Base-by-base conservation (phyloP, 2,329 filamentous ascomycete genomes). In the Ophiostoma tasmaniense region DNA sequence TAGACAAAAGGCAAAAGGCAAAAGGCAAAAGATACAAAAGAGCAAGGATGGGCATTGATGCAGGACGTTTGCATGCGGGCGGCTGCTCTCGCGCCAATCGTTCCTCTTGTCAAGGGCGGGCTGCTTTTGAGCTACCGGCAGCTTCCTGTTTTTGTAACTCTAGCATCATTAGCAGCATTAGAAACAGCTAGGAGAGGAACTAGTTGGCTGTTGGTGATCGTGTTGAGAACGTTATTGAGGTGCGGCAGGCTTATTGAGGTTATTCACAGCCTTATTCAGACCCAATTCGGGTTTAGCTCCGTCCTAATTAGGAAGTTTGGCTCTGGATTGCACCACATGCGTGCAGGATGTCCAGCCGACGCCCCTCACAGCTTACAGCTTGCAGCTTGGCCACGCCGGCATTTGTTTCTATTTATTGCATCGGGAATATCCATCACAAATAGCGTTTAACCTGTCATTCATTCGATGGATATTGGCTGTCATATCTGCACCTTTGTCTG, bases 211-310 rank as follows among this genome's bases (percentile, higher is more conserved):
- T 64, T 64, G 33, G 33, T 50, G 28, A 39, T 5, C 30, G 42
- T 22, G n/a, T 30, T 64, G 42, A 20, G 5, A 22, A 13, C 35
- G 14, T 55, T 37, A 45, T 25, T 17, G 45, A 22, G 20, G 39
- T 64, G n/a, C 3, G 45, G 50, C 20, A 7, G 17, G 62, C 25
- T 13, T 39, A 14, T 68, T 66, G 72, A 73, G 42, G 70, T 70
- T 74, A 75, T 76, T 76, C 73, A 74, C 59, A 69, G 71, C n/a
- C 69, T 75, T 78, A 78, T 77, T 78, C 74, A 78, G 62, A 73
- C 73, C 76, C 73, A 52, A 75, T 77, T 72, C 6, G 45, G 75
- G 74, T 64, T 73, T 73, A 42, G 71, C 50, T 68, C 69, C 45
- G 35, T 65, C 68, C 68, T 22, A 42, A 72, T 50, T 55, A 69